A percentile compares a stretch with the other conserved stretches of the same genome.
These are phyloP conservation scores for Plasmodium gonderi DNA, from an alignment of 169 alveolate species.

Conservation along the genomic window DNA sequence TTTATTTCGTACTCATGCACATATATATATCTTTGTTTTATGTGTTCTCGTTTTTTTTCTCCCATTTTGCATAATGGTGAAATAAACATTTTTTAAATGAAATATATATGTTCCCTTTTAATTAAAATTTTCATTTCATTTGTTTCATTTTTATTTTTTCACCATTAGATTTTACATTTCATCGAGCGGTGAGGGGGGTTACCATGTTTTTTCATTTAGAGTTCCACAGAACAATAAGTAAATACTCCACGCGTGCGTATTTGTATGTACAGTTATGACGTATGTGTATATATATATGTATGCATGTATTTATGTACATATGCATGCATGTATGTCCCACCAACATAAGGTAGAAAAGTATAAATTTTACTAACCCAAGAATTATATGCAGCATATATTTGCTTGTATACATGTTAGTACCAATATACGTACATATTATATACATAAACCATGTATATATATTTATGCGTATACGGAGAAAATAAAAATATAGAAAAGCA, in stretches of 20 bases:
- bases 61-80: background rate
- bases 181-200: background rate
- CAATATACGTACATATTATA: background rate
- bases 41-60: too few relatives aligned
- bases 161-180: background rate
- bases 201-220: background rate
- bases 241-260: background rate
- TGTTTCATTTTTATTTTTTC: background rate
- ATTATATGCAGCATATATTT: too few relatives aligned
- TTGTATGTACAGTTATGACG: background rate
- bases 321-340: background rate
- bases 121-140: background rate
- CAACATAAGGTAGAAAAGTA: too few relatives aligned
- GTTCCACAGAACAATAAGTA: background rate
- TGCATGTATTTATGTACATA: constrained; percentile 2
- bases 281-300: background rate
- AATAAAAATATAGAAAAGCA: background rate
- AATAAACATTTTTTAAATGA: background rate
- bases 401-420: too few relatives aligned
- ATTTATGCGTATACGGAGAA: background rate
- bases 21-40: too few relatives aligned
- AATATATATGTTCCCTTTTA: background rate
- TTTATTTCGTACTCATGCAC: too few relatives aligned
- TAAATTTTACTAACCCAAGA: background rate
- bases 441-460: too few relatives aligned